Conservation (phyloP, 2,329 filamentous ascomycete genomes). For the Lasiodiplodia hormozganensis region DNA sequence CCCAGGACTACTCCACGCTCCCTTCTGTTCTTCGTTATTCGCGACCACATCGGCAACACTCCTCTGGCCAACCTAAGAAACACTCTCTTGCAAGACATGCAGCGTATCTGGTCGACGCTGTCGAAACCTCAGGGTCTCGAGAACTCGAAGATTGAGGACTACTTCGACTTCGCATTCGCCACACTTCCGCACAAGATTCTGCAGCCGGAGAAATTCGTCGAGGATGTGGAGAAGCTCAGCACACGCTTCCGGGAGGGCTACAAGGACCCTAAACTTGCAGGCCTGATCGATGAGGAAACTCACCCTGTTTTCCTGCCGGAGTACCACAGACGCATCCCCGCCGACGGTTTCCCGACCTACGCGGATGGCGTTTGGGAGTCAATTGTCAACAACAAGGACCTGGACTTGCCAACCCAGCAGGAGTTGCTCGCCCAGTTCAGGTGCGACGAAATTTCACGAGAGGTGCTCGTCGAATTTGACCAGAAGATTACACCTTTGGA, state of each 20-base stretch:
- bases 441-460: slow-evolving; percentile 93
- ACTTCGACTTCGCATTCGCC: slow-evolving; percentile 98
- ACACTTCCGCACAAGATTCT: slow-evolving; percentile 96
- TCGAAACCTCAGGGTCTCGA: slow-evolving; percentile 92
- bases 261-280: slow-evolving; percentile 68
- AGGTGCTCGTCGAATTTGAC: slow-evolving; percentile 86
- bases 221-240: slow-evolving; percentile 80
- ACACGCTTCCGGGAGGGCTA: slow-evolving; percentile 83
- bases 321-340: slow-evolving; percentile 94
- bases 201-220: slow-evolving; percentile 87
- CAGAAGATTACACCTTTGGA: slow-evolving; percentile 82
- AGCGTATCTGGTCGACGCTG: slow-evolving; percentile 89
- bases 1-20: slow-evolving; percentile 82
- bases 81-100: slow-evolving; percentile 88
- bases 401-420: slow-evolving; percentile 95
- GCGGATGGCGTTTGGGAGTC: slow-evolving; percentile 97
- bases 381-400: slow-evolving; percentile 97
- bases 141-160: slow-evolving; percentile 88
- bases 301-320: slow-evolving; percentile 88
- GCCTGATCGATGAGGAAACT: slow-evolving; percentile 72
- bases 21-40: slow-evolving; percentile 97
- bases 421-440: slow-evolving; percentile 96
- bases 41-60: slow-evolving; percentile 92
- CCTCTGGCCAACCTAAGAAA: slow-evolving; percentile 88
- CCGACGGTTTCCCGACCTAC: slow-evolving; percentile 95